Conservation (phyloP, 805 yeast genomes). For the Torulaspora maleeae region DNA sequence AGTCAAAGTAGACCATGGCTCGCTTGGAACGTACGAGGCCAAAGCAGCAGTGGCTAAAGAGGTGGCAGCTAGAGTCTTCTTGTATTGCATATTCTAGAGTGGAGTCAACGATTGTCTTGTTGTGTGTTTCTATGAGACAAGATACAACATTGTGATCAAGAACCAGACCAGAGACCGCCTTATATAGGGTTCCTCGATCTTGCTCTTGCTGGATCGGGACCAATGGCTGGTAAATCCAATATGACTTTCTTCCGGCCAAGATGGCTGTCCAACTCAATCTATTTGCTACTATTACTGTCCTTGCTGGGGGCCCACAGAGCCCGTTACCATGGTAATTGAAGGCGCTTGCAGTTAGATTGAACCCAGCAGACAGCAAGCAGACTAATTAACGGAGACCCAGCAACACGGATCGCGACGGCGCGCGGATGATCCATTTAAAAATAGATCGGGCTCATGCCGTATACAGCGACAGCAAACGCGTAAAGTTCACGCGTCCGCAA, state of each 20-base stretch:
- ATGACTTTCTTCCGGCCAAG: not conserved
- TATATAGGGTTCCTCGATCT: not conserved
- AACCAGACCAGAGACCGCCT: not conserved
- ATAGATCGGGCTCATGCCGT: not conserved
- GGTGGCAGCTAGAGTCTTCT: slow-evolving; percentile 30
- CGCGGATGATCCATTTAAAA: not conserved
- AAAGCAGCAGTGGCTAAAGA: slow-evolving; percentile 29
- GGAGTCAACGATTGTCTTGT: not conserved
- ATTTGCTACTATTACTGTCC: no score
- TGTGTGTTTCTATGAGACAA: not conserved
- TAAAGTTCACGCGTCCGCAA: no score
- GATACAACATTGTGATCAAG: not conserved
- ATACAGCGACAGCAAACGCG: not conserved
- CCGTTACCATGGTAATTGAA: not conserved
- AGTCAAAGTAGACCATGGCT: slow-evolving; percentile 43
- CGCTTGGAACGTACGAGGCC: slow-evolving; percentile 30
- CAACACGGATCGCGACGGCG: no score
- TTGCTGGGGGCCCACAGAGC: not conserved
- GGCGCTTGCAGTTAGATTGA: no score
- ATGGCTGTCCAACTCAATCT: not conserved
- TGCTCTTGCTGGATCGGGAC: not conserved
- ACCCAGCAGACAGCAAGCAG: not conserved
- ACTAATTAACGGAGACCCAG: not conserved
- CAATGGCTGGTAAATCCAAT: slow-evolving; percentile 3
- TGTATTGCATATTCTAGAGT: slow-evolving; percentile 25